Conservation (phyloP, 78 protist species). For the Monocercomonoides exilis region DNA sequence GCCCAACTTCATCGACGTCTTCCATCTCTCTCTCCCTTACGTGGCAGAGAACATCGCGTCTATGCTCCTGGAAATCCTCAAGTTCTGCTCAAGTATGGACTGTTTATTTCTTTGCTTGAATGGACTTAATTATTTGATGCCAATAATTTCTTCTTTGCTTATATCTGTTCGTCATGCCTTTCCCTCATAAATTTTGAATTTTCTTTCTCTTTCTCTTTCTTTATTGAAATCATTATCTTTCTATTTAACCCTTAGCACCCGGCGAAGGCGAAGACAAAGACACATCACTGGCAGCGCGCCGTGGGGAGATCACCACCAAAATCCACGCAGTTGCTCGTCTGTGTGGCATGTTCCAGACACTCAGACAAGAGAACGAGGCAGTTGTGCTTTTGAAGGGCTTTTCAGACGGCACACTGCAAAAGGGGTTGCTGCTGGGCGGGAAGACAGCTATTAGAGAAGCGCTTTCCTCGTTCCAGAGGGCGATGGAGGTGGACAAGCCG, state of each 20-base stretch:
- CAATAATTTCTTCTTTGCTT: slow-evolving; percentile 27
- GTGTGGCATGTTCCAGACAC: slow-evolving; percentile 60
- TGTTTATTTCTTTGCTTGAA: no score
- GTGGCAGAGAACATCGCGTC: slow-evolving; percentile 77
- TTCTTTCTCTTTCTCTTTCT: no score
- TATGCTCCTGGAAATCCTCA: not conserved
- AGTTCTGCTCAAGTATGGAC: not conserved
- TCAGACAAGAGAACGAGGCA: slow-evolving; percentile 76
- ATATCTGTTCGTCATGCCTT: not conserved
- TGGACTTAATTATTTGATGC: no score
- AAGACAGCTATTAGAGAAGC: slow-evolving; percentile 46
- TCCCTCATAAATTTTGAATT: no score
- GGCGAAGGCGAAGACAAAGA: slow-evolving; percentile 32
- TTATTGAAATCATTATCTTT: no score
- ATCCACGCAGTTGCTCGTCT: slow-evolving; percentile 61
- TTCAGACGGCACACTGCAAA: slow-evolving; percentile 57
- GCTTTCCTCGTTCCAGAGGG: slow-evolving; percentile 42
- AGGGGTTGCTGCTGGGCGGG: slow-evolving; percentile 69
- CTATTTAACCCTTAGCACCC: slow-evolving; percentile 31
- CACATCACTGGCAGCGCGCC: slow-evolving; percentile 9
- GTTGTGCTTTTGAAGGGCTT: slow-evolving; percentile 74
- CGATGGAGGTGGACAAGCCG: slow-evolving; percentile 29
- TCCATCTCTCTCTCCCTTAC: slow-evolving; percentile 95
- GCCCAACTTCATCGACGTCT: slow-evolving; percentile 95
- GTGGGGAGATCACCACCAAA: slow-evolving; percentile 30